Evolutionary conservation across 352 stramenopile genomes (phyloP).

Genomic region (Paralagenidium karlingii): DNA sequence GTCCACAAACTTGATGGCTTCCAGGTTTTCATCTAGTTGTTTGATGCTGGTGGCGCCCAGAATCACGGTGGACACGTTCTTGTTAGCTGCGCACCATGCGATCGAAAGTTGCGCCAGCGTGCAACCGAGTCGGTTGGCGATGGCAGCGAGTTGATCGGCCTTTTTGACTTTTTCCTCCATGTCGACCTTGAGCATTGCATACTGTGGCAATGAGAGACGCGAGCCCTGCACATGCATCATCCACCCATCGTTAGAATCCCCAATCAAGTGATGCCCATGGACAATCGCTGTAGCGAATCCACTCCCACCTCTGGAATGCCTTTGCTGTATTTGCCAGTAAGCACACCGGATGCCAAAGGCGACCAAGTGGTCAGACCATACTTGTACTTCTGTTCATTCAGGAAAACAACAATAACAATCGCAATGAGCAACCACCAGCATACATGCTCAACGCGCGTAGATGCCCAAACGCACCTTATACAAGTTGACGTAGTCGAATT

Average conservation of each 20-base stretch:
- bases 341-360: constrained; percentile 43
- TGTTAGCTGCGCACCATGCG: constrained; percentile 39
- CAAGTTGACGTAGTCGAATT: constrained; percentile 56
- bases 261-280: too few relatives aligned
- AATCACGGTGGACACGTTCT: constrained; percentile 49
- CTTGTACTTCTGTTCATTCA: constrained; percentile 28
- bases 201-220: constrained; percentile 30
- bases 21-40: constrained; percentile 69
- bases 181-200: constrained; percentile 29
- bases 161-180: constrained; percentile 33
- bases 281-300: too few relatives aligned
- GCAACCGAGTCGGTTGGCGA: constrained; percentile 51
- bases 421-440: too few relatives aligned
- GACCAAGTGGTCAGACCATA: constrained; percentile 65
- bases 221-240: constrained; percentile 17
- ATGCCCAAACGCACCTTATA: constrained; percentile 18
- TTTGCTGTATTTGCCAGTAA: constrained; percentile 78
- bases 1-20: constrained; percentile 36
- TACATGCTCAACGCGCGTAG: not conserved
- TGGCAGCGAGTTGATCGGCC: constrained; percentile 23
- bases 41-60: constrained; percentile 41
- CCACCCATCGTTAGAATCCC: too few relatives aligned
- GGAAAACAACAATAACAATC: not conserved
- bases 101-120: constrained; percentile 39
- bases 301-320: constrained; percentile 35